Evolutionary conservation across 2,329 filamentous ascomycete species (phyloP), one percentile per base, ranked within the genome.

Genomic region (Paraphaeosphaeria sporulosa): DNA sequence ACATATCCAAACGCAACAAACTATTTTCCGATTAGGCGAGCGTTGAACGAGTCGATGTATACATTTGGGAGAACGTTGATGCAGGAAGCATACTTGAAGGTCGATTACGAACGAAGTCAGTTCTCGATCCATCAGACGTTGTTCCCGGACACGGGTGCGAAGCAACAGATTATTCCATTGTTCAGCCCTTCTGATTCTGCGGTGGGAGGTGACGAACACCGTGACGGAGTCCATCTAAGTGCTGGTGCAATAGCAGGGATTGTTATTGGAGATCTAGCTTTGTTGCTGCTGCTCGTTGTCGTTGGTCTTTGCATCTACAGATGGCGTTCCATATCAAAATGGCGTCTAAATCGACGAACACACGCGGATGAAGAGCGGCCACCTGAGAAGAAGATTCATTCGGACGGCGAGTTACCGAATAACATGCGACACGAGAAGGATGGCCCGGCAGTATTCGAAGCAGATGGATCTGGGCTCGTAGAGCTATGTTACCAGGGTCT

Each of bases 41-140:
- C 85, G 8, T 69, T 82, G 38, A 81, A 84, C 61, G 81, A 82
- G 36, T 80, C 80, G 15, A 81, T 85, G 64, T 83, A 86, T 69
- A 85, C 87, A 15, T 82, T 91, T 43, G 89, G 89, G 13, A 83
- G 89, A 27, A 83, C 86, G 0, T 90, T 91, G 62, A 77, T 91
- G 54, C 89, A 91, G 70, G 89, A 91, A 75, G 84, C 88, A 6
- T 82, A 82, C 59, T 60, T 82, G 17, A 75, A 69, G 7, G 76
- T 80, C n/a, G 77, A 83, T 61, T 82, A 79, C 65, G 80, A 82
- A 55, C 69, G 75, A 19, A 62, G 67, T 15, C 72, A 71, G 19
- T 82, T 82, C 75, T 62, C 59, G 8, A 55, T 63, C 1, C 57
- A 61, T 40, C 63, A 62, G 51, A 58, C 63, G 27, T 48, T 60